These are phyloP conservation scores for Penicillium malachiteum DNA, from an alignment of 495 filamentous ascomycete genomes.

Conservation along the genomic window DNA sequence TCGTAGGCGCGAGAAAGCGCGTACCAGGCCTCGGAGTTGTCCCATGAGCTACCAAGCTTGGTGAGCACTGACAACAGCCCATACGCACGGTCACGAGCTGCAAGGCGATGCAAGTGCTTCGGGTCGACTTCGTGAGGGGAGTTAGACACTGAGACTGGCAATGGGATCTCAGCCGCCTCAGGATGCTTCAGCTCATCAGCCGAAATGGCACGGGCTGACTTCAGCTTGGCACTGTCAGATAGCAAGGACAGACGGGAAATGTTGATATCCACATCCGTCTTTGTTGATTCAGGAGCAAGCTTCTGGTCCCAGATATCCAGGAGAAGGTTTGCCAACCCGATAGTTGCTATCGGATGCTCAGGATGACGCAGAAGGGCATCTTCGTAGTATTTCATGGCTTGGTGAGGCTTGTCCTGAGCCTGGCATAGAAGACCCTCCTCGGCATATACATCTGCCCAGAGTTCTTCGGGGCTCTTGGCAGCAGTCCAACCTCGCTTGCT, in stretches of 20 bases:
- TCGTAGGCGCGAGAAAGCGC: constrained; percentile 83
- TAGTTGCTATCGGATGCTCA: constrained; percentile 76
- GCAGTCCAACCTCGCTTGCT: constrained; percentile 69
- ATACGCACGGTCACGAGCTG: constrained; percentile 82
- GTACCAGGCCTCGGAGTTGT: constrained; percentile 92
- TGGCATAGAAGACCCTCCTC: constrained; percentile 72
- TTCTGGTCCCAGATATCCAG: constrained; percentile 79
- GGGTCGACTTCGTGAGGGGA: constrained; percentile 42
- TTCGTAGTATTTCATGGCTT: constrained; percentile 74
- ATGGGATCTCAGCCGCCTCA: constrained; percentile 9
- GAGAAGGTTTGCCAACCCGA: constrained; percentile 79
- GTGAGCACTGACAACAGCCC: constrained; percentile 77
- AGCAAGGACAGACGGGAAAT: constrained; percentile 27
- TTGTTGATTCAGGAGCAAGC: constrained; percentile 42
- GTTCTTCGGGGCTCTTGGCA: constrained; percentile 70
- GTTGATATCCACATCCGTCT: constrained; percentile 31
- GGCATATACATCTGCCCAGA: constrained; percentile 76
- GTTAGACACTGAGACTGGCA: constrained; percentile 7
- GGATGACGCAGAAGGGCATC: constrained; percentile 69
- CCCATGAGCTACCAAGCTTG: constrained; percentile 86
- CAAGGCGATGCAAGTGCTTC: constrained; percentile 71
- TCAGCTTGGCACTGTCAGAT: constrained; percentile 20
- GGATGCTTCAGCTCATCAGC: constrained; percentile 23
- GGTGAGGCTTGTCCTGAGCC: constrained; percentile 59
- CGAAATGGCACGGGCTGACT: constrained; percentile 20